Evolutionary conservation across 345 rosid genomes (phyloP).

Genomic region (Salix dunnii): DNA sequence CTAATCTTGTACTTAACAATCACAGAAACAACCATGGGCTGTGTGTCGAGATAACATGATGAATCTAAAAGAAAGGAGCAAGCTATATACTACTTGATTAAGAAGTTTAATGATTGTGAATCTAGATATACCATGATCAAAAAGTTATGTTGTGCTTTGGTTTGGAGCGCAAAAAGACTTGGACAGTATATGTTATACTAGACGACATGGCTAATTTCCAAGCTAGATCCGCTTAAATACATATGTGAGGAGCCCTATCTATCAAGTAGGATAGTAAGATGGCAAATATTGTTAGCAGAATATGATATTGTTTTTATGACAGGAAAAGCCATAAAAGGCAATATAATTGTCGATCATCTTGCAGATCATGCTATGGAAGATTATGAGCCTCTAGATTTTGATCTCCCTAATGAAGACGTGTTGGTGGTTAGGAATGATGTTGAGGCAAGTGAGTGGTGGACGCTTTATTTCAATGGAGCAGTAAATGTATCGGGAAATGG

Average conservation of each 20-base stretch:
- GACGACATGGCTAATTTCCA: too few relatives aligned
- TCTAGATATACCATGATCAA: rapidly evolving
- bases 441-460: too few relatives aligned
- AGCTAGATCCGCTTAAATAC: too few relatives aligned
- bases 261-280: too few relatives aligned
- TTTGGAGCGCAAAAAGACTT: not conserved
- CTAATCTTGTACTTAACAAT: not conserved
- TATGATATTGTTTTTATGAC: not conserved
- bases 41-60: not conserved
- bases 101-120: not conserved
- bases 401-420: too few relatives aligned
- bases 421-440: too few relatives aligned
- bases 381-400: not conserved
- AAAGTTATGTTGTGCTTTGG: not conserved
- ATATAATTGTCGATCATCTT: not conserved
- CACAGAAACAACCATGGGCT: not conserved
- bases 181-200: too few relatives aligned
- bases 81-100: not conserved
- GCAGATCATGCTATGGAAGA: rapidly evolving
- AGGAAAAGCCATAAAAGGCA: not conserved
- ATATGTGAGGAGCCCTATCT: too few relatives aligned
- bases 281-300: not conserved
- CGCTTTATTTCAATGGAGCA: not conserved
- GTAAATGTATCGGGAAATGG: not conserved
- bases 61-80: not conserved